A percentile compares a stretch with the other conserved stretches of the same genome.
These are phyloP conservation scores for Volvox reticuliferus DNA, from an alignment of 139 green algal genomes.

Conservation along the genomic window DNA sequence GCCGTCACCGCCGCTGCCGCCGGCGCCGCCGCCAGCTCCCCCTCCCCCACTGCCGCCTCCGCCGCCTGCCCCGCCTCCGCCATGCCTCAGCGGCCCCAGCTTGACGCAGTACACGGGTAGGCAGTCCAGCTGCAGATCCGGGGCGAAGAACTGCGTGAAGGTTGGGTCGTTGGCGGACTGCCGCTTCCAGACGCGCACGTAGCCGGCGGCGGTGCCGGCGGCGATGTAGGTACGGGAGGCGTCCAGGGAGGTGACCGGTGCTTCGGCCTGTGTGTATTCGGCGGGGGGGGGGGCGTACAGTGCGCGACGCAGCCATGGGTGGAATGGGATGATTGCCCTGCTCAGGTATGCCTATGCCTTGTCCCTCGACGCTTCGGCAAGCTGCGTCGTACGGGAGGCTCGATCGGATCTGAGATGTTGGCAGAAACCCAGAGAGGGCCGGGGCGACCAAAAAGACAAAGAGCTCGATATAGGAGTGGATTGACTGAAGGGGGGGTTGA, in stretches of 20 bases:
- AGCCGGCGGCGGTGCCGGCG: conserved; percentile 32
- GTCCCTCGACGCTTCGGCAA: too few species aligned
- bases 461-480: too few species aligned
- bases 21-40: not conserved
- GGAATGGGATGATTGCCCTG: too few species aligned
- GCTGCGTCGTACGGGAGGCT: too few species aligned
- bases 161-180: conserved; percentile 30
- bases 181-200: conserved; percentile 44
- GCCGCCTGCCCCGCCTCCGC: not conserved
- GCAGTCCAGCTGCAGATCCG: conserved; percentile 30
- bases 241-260: conserved; percentile 10
- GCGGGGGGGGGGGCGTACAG: not conserved
- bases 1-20: not conserved
- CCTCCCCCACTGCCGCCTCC: not conserved
- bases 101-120: not conserved
- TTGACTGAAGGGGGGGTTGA: too few species aligned
- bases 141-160: conserved; percentile 22
- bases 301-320: not conserved
- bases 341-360: too few species aligned
- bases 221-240: conserved; percentile 39
- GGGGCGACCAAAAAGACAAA: too few species aligned
- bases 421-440: too few species aligned
- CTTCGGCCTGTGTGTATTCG: conserved; percentile 7
- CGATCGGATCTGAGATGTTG: too few species aligned
- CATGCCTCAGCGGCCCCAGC: conserved; percentile 24